Evolutionary conservation across 805 yeast genomes (phyloP).

Genomic region (Wickerhamomyces strasburgensis): DNA sequence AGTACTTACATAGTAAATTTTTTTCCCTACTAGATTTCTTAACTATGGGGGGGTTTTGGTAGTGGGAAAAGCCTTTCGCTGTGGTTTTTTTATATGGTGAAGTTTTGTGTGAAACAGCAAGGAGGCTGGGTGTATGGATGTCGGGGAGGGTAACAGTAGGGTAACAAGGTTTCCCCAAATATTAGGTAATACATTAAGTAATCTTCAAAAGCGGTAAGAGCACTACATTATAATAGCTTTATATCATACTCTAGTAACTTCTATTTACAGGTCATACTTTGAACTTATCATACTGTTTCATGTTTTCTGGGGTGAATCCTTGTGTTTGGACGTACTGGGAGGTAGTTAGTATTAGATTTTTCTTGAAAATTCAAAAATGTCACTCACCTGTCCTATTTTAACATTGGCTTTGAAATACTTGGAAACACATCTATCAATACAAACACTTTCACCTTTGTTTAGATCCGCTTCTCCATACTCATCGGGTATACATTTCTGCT

Average conservation of each 20-base stretch:
- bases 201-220: no score
- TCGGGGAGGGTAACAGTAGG: constrained; percentile 1
- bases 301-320: constrained; percentile 20
- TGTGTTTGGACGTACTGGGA: constrained; percentile 19
- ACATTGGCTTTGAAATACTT: constrained; percentile 75
- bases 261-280: constrained; percentile 7
- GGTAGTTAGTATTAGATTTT: constrained; percentile 9
- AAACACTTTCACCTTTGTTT: constrained; percentile 76
- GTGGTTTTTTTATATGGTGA: constrained; percentile 18
- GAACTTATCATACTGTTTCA: constrained; percentile 19
- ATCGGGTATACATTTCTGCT: constrained; percentile 74
- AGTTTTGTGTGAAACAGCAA: constrained; percentile 5
- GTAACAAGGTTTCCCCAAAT: background rate
- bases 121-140: constrained; percentile 3
- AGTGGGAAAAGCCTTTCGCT: constrained; percentile 10
- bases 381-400: constrained; percentile 45
- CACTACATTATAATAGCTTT: no score
- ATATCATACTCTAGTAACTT: background rate
- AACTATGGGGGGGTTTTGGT: constrained; percentile 9
- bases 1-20: constrained; percentile 17
- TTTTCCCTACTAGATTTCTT: no score
- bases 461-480: constrained; percentile 82
- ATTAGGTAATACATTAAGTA: no score
- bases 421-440: constrained; percentile 81
- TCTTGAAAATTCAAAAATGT: background rate